phyloP scores from a whole-genome alignment of 257 asterid species.

The Nicotiana knightiana region DNA sequence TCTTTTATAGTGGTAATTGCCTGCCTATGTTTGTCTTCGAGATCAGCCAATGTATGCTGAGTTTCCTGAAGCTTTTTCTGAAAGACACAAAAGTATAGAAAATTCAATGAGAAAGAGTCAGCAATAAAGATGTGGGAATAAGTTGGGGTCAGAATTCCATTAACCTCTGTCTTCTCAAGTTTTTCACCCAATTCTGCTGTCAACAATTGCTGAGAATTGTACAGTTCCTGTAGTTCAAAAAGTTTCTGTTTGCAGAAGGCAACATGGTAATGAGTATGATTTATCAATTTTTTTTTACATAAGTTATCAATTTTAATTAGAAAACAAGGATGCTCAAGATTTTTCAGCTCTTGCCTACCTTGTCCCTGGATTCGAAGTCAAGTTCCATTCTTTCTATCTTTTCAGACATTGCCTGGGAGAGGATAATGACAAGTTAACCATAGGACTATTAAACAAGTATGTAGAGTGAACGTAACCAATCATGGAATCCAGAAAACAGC shows the following conservation, averaged over 20 bases:
- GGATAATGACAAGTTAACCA: neutral
- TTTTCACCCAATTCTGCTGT: conserved; percentile 62
- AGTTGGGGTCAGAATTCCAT: neutral
- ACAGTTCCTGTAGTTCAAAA: conserved; percentile 75
- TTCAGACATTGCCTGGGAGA: conserved; percentile 83
- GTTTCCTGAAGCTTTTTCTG: conserved; percentile 92
- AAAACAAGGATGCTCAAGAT: neutral
- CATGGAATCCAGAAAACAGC: conserved; percentile 7
- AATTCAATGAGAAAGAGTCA: neutral
- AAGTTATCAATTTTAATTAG: neutral
- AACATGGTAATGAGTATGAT: conserved; percentile 7
- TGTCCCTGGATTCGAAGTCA: conserved; percentile 85
- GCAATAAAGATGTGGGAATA: neutral
- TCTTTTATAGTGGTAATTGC: conserved; percentile 91
- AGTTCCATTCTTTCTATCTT: conserved; percentile 95
- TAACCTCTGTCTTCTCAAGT: conserved; percentile 79
- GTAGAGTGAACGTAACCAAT: conserved; percentile 9
- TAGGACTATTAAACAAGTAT: conserved; percentile 2
- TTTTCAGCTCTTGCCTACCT: conserved; percentile 41
- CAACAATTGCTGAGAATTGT: conserved; percentile 77
- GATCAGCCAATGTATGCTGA: conserved; percentile 79
- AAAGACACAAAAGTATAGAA: conserved; percentile 8
- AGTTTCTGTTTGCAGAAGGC: conserved; percentile 55
- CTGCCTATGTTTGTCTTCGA: conserved; percentile 82
- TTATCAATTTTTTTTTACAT: neutral